Evolutionary conservation across 306 rosid genomes (phyloP).

Genomic region (Cucurbita moschata): DNA sequence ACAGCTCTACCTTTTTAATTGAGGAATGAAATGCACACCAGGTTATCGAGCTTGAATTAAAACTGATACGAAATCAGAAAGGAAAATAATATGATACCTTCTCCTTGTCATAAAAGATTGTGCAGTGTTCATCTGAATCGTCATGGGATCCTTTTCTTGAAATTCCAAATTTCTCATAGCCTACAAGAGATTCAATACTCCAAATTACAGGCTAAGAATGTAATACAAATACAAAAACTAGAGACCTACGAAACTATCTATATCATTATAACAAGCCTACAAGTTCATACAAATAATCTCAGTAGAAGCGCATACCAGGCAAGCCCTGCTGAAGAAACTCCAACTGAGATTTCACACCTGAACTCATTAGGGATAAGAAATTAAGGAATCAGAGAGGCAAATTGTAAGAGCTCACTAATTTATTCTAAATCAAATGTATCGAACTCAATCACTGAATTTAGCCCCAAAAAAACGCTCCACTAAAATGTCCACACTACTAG

Average conservation of each 20-base stretch:
- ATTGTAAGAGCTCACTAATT: not conserved
- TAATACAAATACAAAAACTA: not conserved
- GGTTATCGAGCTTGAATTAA: not conserved
- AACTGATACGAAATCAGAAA: not conserved
- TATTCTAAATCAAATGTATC: not conserved
- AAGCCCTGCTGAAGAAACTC: constrained; percentile 85
- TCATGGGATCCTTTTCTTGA: constrained; percentile 80
- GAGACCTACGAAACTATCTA: not conserved
- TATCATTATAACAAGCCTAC: not conserved
- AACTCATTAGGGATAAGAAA: constrained; percentile 7
- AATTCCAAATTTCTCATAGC: constrained; percentile 86
- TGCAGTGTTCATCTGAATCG: constrained; percentile 73
- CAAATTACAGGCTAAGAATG: constrained; percentile 7
- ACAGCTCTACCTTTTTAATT: constrained; percentile 58
- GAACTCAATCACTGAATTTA: not conserved
- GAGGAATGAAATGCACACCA: not conserved
- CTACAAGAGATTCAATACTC: constrained; percentile 17
- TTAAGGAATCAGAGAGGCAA: not conserved
- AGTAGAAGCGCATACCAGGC: constrained; percentile 44
- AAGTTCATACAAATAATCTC: constrained; percentile 10
- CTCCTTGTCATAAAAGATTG: constrained; percentile 86
- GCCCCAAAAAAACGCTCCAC: not conserved
- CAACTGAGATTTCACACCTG: constrained; percentile 75
- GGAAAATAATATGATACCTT: constrained; percentile 33
- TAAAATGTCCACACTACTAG: not conserved